Evolutionary conservation across 1,284 basidiomycete species (phyloP).

Genomic region (Leccinum laetum): DNA sequence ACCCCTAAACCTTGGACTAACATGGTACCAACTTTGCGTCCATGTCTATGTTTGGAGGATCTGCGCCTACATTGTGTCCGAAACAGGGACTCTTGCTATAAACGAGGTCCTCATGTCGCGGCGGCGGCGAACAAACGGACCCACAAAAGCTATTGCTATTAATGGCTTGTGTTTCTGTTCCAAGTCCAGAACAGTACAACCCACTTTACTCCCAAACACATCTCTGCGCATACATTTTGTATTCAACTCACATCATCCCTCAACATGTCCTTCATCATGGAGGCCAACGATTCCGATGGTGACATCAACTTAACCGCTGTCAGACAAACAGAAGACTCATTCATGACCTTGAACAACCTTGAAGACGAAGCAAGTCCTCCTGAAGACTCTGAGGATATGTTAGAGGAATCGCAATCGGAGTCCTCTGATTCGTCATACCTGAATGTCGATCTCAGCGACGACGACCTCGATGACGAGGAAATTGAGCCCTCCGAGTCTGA

Average conservation of each 20-base stretch:
- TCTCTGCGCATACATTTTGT: neutral
- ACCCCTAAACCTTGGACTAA: conserved; percentile 7
- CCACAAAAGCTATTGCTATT: conserved; percentile 19
- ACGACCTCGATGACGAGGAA: conserved; percentile 17
- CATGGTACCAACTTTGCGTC: conserved; percentile 22
- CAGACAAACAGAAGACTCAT: conserved; percentile 12
- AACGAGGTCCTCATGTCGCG: conserved; percentile 4
- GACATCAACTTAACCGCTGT: conserved; percentile 14
- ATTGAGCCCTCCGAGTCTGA: conserved; percentile 18
- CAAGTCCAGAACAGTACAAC: neutral
- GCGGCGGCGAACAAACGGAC: conserved; percentile 15
- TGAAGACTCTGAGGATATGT: conserved; percentile 1
- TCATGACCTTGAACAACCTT: conserved; percentile 11
- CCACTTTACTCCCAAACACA: neutral
- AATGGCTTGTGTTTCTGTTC: neutral
- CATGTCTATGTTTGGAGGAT: conserved; percentile 22
- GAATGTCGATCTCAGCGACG: conserved; percentile 16
- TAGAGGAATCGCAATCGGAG: conserved; percentile 18
- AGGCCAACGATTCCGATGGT: conserved; percentile 11
- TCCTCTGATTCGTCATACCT: conserved; percentile 24
- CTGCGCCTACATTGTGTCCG: neutral
- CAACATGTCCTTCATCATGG: conserved; percentile 20
- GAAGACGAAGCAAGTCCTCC: conserved; percentile 2
- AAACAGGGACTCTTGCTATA: neutral
- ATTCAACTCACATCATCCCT: neutral